Evolutionary conservation across 176 grass and related monocot genomes (phyloP).

Genomic region (Eleusine indica): DNA sequence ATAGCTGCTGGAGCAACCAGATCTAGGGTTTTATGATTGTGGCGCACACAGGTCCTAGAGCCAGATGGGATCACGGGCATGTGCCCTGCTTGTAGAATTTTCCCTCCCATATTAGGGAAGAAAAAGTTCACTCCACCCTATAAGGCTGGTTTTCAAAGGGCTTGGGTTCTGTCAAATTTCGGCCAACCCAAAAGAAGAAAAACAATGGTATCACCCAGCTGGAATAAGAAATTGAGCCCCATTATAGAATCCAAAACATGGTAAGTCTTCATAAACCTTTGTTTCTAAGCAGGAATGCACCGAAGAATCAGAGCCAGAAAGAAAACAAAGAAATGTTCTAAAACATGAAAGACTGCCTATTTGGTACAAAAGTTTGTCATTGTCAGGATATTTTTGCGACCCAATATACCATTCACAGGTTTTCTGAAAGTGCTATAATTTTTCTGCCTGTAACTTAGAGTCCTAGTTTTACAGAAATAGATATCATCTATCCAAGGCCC

Average conservation of each 20-base stretch:
- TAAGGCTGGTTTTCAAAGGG: background rate
- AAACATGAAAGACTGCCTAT: background rate
- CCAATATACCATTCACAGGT: background rate
- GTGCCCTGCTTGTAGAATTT: background rate
- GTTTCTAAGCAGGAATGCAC: conserved; percentile 6
- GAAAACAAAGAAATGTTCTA: background rate
- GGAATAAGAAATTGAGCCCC: background rate
- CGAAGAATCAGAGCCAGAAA: background rate
- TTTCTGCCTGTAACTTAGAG: background rate
- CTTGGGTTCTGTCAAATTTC: background rate
- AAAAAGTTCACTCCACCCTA: background rate
- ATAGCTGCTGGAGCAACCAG: background rate
- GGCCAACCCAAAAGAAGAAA: background rate
- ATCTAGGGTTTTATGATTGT: conserved; percentile 1
- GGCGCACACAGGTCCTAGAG: background rate
- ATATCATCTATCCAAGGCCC: background rate
- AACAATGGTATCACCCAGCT: background rate
- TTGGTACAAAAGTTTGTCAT: background rate
- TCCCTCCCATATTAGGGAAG: background rate
- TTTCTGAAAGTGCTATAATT: background rate
- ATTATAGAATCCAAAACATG: conserved; percentile 21
- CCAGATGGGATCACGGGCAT: background rate
- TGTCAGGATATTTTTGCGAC: background rate
- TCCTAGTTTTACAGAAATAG: background rate
- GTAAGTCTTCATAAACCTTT: background rate